Conservation (phyloP, 73 alveolate genomes). For the Paramecium pentaurelia region DNA sequence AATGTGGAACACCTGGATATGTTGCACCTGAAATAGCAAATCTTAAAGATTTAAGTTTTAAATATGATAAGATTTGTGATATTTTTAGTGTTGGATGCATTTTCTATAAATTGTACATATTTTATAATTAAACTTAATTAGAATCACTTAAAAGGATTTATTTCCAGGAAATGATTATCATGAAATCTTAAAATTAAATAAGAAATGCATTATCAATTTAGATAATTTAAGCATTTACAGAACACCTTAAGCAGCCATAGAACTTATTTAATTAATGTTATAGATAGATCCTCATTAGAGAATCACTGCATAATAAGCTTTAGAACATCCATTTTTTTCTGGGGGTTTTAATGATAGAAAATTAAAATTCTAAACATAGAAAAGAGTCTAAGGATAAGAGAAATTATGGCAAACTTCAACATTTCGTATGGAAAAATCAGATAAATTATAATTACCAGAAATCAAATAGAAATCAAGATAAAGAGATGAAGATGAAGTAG, state of each 20-base stretch:
- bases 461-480: constrained; percentile 1
- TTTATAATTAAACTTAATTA: not conserved
- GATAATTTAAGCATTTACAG: constrained; percentile 14
- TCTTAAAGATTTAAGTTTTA: constrained; percentile 35
- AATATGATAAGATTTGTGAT: constrained; percentile 53
- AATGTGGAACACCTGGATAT: constrained; percentile 77
- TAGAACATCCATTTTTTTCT: constrained; percentile 66
- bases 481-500: not conserved
- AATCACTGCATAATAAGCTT: constrained; percentile 81
- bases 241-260: constrained; percentile 50
- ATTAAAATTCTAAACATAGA: not conserved
- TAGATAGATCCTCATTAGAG: constrained; percentile 71
- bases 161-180: constrained; percentile 48
- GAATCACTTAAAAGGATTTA: constrained; percentile 12
- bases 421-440: constrained; percentile 5
- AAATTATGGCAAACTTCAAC: constrained; percentile 22
- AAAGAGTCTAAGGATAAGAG: not conserved
- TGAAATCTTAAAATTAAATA: constrained; percentile 25
- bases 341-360: constrained; percentile 8
- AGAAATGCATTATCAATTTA: constrained; percentile 16
- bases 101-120: constrained; percentile 41
- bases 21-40: constrained; percentile 80
- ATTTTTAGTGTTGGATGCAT: constrained; percentile 60
- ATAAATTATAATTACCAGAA: constrained; percentile 4
- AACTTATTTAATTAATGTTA: constrained; percentile 69